Percentiles rank a stretch among this genome's conserved stretches.
Evolutionary conservation across 2,329 filamentous ascomycete genomes (phyloP).

Genomic region (Aspergillus fumigatus): DNA sequence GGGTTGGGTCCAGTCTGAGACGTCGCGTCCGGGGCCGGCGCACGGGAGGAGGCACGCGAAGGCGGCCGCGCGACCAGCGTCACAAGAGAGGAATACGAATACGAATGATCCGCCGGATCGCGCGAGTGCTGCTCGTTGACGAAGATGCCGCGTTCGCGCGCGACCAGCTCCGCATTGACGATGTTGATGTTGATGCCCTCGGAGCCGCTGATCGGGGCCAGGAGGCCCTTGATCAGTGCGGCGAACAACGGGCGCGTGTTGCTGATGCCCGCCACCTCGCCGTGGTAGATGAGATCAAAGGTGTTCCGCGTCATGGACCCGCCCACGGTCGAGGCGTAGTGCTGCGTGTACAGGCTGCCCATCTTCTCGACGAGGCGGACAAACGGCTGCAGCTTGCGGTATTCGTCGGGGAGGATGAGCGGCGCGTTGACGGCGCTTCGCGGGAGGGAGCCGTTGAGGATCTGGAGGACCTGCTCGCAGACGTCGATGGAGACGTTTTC

Average conservation of each 20-base stretch:
- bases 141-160: conserved; percentile 70
- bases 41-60: conserved; percentile 31
- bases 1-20: not conserved
- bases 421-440: conserved; percentile 76
- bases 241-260: conserved; percentile 77
- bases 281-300: conserved; percentile 75
- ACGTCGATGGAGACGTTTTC: conserved; percentile 81
- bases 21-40: conserved; percentile 25
- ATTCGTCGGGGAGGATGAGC: conserved; percentile 75
- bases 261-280: conserved; percentile 64
- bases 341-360: conserved; percentile 73
- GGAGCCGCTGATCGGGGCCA: conserved; percentile 62
- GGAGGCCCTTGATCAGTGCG: conserved; percentile 71
- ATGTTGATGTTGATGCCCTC: conserved; percentile 72
- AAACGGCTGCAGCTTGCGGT: conserved; percentile 71
- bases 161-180: conserved; percentile 72
- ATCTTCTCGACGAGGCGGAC: conserved; percentile 74
- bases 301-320: conserved; percentile 55
- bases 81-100: conserved; percentile 67
- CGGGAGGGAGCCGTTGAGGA: conserved; percentile 67
- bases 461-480: conserved; percentile 71
- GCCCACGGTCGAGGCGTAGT: conserved; percentile 48
- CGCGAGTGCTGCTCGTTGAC: conserved; percentile 69
- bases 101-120: conserved; percentile 58
- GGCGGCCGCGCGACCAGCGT: conserved; percentile 56